Base-by-base conservation (phyloP, 2,329 filamentous ascomycete species). In the Xylariales sp. region DNA sequence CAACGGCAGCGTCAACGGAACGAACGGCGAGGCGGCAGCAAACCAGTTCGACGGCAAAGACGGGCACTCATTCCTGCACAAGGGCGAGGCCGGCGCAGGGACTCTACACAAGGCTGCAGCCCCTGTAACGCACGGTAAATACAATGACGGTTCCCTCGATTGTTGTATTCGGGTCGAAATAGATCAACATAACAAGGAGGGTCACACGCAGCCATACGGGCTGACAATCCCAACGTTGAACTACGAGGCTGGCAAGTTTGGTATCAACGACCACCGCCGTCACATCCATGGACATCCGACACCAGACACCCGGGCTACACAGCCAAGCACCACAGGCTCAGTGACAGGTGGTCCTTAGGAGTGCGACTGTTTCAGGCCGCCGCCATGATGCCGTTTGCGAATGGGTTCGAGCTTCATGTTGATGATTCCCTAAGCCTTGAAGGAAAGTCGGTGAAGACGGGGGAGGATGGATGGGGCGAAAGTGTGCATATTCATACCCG, bases 161-260 rank as follows among this genome's bases (percentile, higher is more conserved):
- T 80, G 97, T 37, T 82, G 82, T 42, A 79, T 98, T 53, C 85
- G 89, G 43, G 82, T 96, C 49, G 93, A 98, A 65, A 80, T 91
- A 47, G 82, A 90, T 59, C 87, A 95, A 58, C 82, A 84, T 53
- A 82, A 97, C 59, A 80, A 80, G 3, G 73, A 86, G 25, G 93
- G 93, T 27, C 79, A 77, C 50, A 97, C 93, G 0, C 74, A 83
- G 46, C 78, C 82, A 11, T 98, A 98, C 58, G 85, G 90, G 8
- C 69, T 98, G 35, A 83, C 88, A 2, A 81, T 98, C n/a, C 93
- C 93, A 10, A 69, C 76, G 19, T 70, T 96, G 31, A 46, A 53
- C 24, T 60, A 59, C 16, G 51, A 55, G 25, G 21, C 50, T 18
- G 57, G 54, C 4, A 60, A 56, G 49, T 60, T 50, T 24, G 45